Base-by-base conservation (phyloP, 768 basidiomycete species). In the Pleurotus tuoliensis region DNA sequence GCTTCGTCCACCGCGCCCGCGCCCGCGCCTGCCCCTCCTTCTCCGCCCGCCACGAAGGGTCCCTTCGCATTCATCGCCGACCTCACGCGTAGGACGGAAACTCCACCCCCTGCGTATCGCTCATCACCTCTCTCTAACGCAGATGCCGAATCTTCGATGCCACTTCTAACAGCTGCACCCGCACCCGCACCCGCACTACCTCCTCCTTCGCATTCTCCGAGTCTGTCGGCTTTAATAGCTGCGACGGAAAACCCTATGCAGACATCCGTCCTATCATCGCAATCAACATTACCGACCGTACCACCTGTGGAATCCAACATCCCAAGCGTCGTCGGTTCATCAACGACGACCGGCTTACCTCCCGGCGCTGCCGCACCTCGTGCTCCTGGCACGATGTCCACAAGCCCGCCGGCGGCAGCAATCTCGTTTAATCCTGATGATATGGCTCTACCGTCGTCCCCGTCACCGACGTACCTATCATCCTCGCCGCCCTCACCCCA, bases 71-170 rank as follows among this genome's bases (percentile, higher is more conserved):
- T 20, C 12, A 25, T 50, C 48, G n/a, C 48, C 39, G 24, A 52
- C 38, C 13, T 9, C 12, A 7, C 30, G 25, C 15, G 13, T 34
- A 24, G 43, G 43, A 44, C 16, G 5, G 46, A 47, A 15, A 47
- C 51, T 1, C 51, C 51, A 8, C 51, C 51, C 4, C 51, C 51
- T 12, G 34, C 51, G 5, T 53, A 53, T 18, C 51, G 51, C 6
- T 39, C 51, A 13, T 53, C 51, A 11, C 51, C 51, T 18, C 51
- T 53, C 8, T 53, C 51, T n/a, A 41, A 34, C 39, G 39, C 51
- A 37, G 24, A 53, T 9, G 25, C 51, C 24, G 41, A 13, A 16
- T 22, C 41, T n/a, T 25, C 6, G 5, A 16, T 5, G 6, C 38
- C 37, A 40, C 25, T 15, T 34, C 11, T 34, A 9, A 34, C 30